Conservation (phyloP, 176 grass and related monocot species). For the Elaeis guineensis region DNA sequence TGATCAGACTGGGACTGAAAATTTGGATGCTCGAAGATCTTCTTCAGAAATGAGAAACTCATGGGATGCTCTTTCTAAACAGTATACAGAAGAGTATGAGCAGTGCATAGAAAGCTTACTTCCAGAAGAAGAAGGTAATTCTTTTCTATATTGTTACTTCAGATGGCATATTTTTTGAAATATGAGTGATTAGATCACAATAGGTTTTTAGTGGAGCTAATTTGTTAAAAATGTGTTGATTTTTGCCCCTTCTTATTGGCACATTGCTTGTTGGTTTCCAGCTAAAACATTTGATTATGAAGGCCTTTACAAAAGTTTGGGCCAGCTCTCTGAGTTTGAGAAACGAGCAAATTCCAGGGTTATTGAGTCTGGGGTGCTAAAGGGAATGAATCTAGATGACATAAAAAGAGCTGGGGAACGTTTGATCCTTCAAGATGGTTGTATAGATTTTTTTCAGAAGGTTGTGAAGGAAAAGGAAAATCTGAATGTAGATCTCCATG, state of each 20-base stretch:
- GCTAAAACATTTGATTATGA: slow-evolving; percentile 62
- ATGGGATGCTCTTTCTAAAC: slow-evolving; percentile 64
- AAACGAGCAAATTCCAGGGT: slow-evolving; percentile 81
- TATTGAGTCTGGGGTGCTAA: slow-evolving; percentile 74
- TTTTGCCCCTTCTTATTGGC: background rate
- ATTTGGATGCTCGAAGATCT: slow-evolving; percentile 27
- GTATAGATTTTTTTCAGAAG: slow-evolving; percentile 78
- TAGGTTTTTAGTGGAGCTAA: too few species aligned
- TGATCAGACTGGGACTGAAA: slow-evolving; percentile 50
- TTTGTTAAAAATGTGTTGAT: too few species aligned
- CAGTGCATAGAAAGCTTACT: slow-evolving; percentile 76
- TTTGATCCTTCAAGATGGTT: slow-evolving; percentile 82
- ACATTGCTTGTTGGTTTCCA: slow-evolving; percentile 21
- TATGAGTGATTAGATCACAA: too few species aligned
- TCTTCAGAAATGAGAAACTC: slow-evolving; percentile 56
- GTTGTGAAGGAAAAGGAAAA: slow-evolving; percentile 49
- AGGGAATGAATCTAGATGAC: slow-evolving; percentile 81
- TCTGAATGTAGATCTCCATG: slow-evolving; percentile 60
- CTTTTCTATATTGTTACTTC: background rate
- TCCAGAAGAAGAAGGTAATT: slow-evolving; percentile 59
- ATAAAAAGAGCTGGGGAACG: slow-evolving; percentile 83
- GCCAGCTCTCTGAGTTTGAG: slow-evolving; percentile 80
- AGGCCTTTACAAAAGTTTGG: slow-evolving; percentile 50
- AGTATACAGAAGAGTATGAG: slow-evolving; percentile 80
- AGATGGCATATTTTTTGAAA: too few species aligned